Percentiles rank a stretch among this genome's conserved stretches.
These are phyloP conservation scores for Sporothrix protearum DNA, from an alignment of 2,329 filamentous ascomycete genomes.

Conservation along the genomic window DNA sequence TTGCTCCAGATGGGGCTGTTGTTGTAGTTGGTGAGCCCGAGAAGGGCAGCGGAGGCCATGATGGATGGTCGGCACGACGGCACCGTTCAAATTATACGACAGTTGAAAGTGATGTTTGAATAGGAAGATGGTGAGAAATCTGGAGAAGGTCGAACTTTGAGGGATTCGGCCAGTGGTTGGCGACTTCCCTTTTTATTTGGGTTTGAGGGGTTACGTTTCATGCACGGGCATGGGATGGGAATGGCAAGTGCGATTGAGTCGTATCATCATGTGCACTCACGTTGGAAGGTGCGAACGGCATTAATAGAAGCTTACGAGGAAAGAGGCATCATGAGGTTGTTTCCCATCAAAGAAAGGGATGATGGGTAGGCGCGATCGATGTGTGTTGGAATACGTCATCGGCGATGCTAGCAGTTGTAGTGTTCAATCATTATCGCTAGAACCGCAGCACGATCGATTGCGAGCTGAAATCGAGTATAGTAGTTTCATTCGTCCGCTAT, in stretches of 20 bases:
- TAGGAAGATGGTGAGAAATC: too few species aligned
- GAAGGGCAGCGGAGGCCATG: constrained; percentile 42
- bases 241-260: neutral
- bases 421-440: neutral
- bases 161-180: neutral
- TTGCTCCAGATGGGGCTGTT: constrained; percentile 58
- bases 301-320: neutral
- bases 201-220: constrained; percentile 17
- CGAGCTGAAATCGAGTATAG: too few species aligned
- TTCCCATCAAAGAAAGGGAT: neutral
- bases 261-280: neutral
- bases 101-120: too few species aligned
- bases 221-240: constrained; percentile 16
- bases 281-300: neutral
- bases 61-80: too few species aligned
- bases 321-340: too few species aligned
- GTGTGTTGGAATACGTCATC: neutral
- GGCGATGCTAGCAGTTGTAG: neutral
- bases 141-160: neutral
- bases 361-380: neutral
- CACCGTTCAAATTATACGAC: too few species aligned
- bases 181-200: neutral
- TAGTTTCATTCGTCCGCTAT: neutral
- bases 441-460: neutral
- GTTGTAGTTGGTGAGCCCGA: constrained; percentile 59